Evolutionary conservation across 164 flowering plant genomes (phyloP).

Genomic region (Akebia trifoliata): DNA sequence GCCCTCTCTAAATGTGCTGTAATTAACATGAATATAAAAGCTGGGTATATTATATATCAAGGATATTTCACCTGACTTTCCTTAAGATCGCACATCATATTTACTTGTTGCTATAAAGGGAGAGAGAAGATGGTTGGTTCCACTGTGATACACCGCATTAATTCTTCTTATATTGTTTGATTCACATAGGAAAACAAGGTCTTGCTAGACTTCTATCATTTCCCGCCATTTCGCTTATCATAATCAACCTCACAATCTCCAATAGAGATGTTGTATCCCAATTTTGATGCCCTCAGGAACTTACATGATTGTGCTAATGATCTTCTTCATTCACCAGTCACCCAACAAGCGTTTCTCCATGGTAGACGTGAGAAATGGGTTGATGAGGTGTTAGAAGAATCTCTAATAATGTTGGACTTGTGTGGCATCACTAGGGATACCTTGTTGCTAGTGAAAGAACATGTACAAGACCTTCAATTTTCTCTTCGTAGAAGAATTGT

Average conservation of each 20-base stretch:
- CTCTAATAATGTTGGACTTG: slow-evolving; percentile 16
- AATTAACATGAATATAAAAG: not conserved
- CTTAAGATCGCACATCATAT: not conserved
- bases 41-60: not conserved
- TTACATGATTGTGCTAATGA: slow-evolving; percentile 21
- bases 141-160: slow-evolving; percentile 1
- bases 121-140: not conserved
- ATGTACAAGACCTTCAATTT: slow-evolving; percentile 19
- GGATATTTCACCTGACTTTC: slow-evolving; percentile 15
- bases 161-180: not conserved
- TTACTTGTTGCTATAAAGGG: slow-evolving; percentile 4
- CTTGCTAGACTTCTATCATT: not conserved
- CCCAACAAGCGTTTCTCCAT: slow-evolving; percentile 15
- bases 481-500: slow-evolving; percentile 17
- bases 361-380: slow-evolving; percentile 17
- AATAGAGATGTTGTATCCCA: slow-evolving; percentile 9
- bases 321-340: slow-evolving; percentile 16
- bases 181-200: not conserved
- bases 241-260: not conserved
- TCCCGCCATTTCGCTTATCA: too few relatives aligned
- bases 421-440: slow-evolving; percentile 21
- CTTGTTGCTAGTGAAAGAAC: slow-evolving; percentile 18
- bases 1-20: slow-evolving; percentile 10
- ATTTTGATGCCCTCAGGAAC: slow-evolving; percentile 12
- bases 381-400: slow-evolving; percentile 19